These are phyloP conservation scores for Starmerella sp. DNA, from an alignment of 805 yeast genomes.

Conservation along the genomic window DNA sequence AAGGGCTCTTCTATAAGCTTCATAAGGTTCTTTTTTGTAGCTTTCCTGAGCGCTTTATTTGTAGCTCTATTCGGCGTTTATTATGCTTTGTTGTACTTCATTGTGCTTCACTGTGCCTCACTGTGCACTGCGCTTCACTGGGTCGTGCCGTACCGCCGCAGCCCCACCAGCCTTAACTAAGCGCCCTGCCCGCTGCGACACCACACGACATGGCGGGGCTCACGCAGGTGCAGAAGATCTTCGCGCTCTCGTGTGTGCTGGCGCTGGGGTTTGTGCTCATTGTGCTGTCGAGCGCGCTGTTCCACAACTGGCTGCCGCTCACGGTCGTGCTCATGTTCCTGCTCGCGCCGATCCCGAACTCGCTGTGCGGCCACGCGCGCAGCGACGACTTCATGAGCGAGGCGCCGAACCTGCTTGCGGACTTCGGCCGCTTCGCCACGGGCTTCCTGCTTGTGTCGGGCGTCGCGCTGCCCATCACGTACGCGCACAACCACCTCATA, in stretches of 20 bases:
- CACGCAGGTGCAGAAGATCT: conserved; percentile 66
- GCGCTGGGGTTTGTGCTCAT: conserved; percentile 86
- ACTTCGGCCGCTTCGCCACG: conserved; percentile 67
- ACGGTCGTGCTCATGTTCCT: conserved; percentile 57
- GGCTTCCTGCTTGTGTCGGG: conserved; percentile 72
- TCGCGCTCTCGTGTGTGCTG: conserved; percentile 61
- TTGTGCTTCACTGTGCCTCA: too few relatives aligned
- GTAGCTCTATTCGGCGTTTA: too few relatives aligned
- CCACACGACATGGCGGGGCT: conserved; percentile 7
- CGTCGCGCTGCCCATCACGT: conserved; percentile 58
- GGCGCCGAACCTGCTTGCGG: conserved; percentile 40
- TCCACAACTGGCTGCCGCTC: conserved; percentile 85
- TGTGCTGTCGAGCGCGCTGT: conserved; percentile 76
- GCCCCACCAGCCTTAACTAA: neutral
- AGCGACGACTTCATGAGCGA: conserved; percentile 57
- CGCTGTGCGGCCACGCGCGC: conserved; percentile 41
- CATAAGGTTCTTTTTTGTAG: too few relatives aligned
- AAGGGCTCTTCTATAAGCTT: too few relatives aligned
- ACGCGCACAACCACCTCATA: conserved; percentile 65
- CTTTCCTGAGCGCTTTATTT: too few relatives aligned
- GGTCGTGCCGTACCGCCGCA: too few relatives aligned
- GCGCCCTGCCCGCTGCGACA: neutral
- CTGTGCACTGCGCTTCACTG: too few relatives aligned
- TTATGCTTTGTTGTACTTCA: too few relatives aligned
- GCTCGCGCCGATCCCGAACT: conserved; percentile 62